Base-by-base conservation (phyloP, 1,284 basidiomycete genomes). In the Mycosarcoma mackinlayi region DNA sequence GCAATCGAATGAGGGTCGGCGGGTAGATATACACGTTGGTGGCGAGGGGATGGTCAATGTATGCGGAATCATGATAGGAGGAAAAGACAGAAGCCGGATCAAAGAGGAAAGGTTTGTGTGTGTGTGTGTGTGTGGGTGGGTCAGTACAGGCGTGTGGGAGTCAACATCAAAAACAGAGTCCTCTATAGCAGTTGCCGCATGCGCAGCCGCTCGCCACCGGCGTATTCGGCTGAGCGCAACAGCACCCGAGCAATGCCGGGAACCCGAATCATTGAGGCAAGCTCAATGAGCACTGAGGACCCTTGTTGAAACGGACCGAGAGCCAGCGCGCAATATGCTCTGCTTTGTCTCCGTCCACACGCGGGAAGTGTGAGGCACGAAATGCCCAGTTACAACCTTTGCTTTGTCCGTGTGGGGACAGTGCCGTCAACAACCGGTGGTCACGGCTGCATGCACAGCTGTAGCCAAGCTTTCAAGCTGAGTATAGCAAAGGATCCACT, bases 1-100 rank as follows among this genome's bases (percentile, higher is more conserved):
- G 25, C 34, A 55, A 47, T 48, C 30, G 39, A 40, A 50, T 40
- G 48, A 40, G 48, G n/a, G 33, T 23, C 37, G 45, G 45, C 23
- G 33, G 33, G 31, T 23, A 27, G 45, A 18, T 47, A 47, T 47
- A 47, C 31, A 34, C 35, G 45, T 25, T 35, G 45, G 34, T 35
- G 31, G 31, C 49, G 25, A 37, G 46, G 31, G 13, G 24, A 40
- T 10, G 39, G 6, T 23, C 23, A 13, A 7, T 25, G 6, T 21
- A 24, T 6, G 28, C 19, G 27, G 24, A 37, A 7, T 2, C 13
- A n/a, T n/a, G 41, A 28, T 18, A 44, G 33, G 10, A 21, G 21
- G 1, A 47, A 28, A 18, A 10, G 11, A 34, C 10, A 41, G 49
- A 42, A 14, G 28, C 25, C 9, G 33, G 33, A 35, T 35, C 33